Evolutionary conservation across 306 rosid species (phyloP).

Genomic region (Parietaria judaica): DNA sequence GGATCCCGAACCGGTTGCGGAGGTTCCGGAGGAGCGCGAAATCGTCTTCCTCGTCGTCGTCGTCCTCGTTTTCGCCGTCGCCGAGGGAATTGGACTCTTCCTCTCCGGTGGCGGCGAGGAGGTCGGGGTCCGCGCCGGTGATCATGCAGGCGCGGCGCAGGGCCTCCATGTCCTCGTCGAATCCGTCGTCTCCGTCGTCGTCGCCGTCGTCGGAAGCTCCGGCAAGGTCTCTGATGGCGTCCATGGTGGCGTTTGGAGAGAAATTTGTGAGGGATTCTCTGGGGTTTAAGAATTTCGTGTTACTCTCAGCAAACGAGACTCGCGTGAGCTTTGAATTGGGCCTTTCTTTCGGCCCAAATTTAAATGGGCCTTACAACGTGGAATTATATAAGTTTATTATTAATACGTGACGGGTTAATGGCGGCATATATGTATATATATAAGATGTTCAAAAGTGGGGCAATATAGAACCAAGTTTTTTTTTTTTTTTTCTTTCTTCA

Average conservation of each 20-base stretch:
- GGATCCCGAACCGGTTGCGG: constrained; percentile 34
- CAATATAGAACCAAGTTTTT: no score
- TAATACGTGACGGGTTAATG: no score
- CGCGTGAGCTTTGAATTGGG: no score
- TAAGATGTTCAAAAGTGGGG: no score
- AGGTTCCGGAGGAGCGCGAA: constrained; percentile 39
- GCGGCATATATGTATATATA: no score
- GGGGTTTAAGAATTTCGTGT: no score
- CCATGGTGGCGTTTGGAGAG: constrained; percentile 31
- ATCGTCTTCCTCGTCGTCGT: constrained; percentile 30
- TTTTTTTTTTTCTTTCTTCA: no score
- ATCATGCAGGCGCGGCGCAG: constrained; percentile 55
- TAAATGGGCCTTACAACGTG: no score
- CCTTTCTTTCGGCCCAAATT: no score
- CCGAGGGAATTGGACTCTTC: not conserved
- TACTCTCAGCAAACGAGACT: no score
- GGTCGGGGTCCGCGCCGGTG: constrained; percentile 23
- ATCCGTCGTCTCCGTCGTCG: constrained; percentile 27
- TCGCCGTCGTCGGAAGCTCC: constrained; percentile 10
- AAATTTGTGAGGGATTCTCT: no score
- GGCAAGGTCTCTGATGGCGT: constrained; percentile 21
- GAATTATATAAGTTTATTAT: no score
- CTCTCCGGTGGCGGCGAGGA: not conserved
- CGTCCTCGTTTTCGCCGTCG: not conserved
- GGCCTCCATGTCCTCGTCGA: constrained; percentile 62